Evolutionary conservation across 2,329 filamentous ascomycete species (phyloP), one percentile per base, ranked within the genome.

Genomic region (Stenocarpella maydis): DNA sequence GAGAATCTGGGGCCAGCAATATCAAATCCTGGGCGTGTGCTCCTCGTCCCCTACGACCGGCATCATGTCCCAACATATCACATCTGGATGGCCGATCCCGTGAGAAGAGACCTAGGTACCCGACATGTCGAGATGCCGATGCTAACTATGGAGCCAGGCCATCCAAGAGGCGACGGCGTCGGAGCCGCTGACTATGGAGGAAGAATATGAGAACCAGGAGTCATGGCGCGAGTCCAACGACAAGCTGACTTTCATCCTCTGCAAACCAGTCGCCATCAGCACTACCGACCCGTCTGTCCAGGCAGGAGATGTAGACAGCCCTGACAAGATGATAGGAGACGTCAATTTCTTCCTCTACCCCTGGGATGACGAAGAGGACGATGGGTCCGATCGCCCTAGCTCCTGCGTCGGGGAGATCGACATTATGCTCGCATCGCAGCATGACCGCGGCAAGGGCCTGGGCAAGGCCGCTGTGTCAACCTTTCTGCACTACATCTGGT

Each of bases 201-300:
- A 97, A 77, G 95, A 98, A 83, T 94, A 96, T 79, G 87, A 89
- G 61, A 98, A 98, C 90, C 95, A 98, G 79, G 82, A 82, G n/a
- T 93, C 90, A 72, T 98, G 95, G 95, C 90, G 94, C 45, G 82
- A 82, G 24, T 92, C 96, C 50, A 80, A 82, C 31, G 95, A 98
- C 80, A 98, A 98, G 81, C 80, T 98, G 71, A 98, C 95, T 0
- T 98, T 98, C 75, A 97, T 98, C 77, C 80, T 92, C 66, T 97
- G 94, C 77, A 81, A 84, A 12, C 86, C 88, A 0, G 70, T 77
- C 1, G 21, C 52, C 12, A 21, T 58, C 24, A 21, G 61, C 15
- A 17, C 31, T 6, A 43, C 65, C 2, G 54, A 71, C 68, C 69
- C 8, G 4, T 60, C 34, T 1, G 74, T 83, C 60, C 41, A 72